These are phyloP conservation scores for Pholiota microspora DNA, from an alignment of 768 basidiomycete genomes.

Conservation along the genomic window DNA sequence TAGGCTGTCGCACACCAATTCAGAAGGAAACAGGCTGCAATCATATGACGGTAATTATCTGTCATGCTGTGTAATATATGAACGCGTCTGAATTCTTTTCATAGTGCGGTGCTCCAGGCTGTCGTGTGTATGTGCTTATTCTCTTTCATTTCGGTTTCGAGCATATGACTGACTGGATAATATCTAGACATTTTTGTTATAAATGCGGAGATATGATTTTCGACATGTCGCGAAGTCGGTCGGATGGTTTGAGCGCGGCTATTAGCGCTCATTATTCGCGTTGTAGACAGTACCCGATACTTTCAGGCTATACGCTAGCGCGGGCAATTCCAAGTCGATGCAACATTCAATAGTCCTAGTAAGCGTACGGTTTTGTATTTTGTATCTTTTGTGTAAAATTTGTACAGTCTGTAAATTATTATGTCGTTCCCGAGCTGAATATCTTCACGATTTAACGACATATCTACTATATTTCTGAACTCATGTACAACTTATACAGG, in stretches of 20 bases:
- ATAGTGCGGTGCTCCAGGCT: conserved; percentile 54
- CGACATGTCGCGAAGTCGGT: conserved; percentile 10
- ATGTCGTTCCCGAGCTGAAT: background rate
- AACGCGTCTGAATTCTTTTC: background rate
- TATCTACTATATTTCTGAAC: too few relatives aligned
- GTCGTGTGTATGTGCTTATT: conserved; percentile 38
- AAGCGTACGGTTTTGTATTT: background rate
- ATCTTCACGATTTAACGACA: too few relatives aligned
- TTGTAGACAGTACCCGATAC: conserved; percentile 13
- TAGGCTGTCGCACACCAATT: conserved; percentile 46
- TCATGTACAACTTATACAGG: too few relatives aligned
- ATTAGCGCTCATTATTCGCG: conserved; percentile 11
- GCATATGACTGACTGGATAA: background rate
- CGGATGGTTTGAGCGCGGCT: conserved; percentile 5
- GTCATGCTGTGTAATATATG: background rate
- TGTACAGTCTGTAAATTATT: background rate
- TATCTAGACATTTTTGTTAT: conserved; percentile 50
- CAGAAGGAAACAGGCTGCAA: conserved; percentile 52
- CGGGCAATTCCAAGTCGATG: background rate
- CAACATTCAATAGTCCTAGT: background rate
- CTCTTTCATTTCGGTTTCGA: background rate
- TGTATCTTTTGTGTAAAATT: too few relatives aligned
- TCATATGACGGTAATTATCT: conserved; percentile 51
- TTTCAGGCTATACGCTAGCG: background rate
- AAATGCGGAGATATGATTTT: conserved; percentile 45